phyloP scores from a whole-genome alignment of 2,329 filamentous ascomycete genomes.

The Paraconiothyrium sp. region DNA sequence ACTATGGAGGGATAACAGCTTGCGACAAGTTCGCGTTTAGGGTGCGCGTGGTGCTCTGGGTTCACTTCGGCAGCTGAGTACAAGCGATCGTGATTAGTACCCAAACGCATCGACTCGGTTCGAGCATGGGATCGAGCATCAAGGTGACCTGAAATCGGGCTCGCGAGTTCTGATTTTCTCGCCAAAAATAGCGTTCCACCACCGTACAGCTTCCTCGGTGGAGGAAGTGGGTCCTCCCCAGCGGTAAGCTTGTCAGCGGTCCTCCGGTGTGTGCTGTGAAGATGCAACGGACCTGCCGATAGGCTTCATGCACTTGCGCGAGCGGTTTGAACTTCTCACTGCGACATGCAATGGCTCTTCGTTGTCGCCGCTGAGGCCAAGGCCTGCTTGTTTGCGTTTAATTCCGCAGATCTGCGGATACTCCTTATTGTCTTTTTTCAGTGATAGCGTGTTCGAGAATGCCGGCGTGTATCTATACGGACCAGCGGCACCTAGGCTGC shows the following conservation, averaged over 20 bases:
- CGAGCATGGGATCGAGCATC: too few species aligned
- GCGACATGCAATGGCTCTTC: too few species aligned
- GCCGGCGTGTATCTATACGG: background rate
- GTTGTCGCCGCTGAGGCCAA: conserved; percentile 1
- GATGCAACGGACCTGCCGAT: background rate
- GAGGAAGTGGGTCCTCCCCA: conserved; percentile 4
- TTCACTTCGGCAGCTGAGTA: too few species aligned
- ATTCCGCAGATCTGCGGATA: conserved; percentile 1
- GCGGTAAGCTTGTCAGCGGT: conserved; percentile 5
- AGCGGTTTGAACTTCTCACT: too few species aligned
- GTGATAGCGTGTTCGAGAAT: conserved; percentile 2
- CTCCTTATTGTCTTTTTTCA: background rate
- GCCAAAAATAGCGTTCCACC: conserved; percentile 1
- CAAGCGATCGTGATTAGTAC: too few species aligned
- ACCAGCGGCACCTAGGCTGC: conserved; percentile 3
- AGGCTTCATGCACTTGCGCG: background rate
- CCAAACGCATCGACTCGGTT: too few species aligned
- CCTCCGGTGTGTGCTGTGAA: background rate
- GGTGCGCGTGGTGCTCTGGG: too few species aligned
- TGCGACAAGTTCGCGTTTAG: too few species aligned
- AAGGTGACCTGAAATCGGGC: too few species aligned
- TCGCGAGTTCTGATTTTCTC: background rate
- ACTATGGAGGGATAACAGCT: too few species aligned
- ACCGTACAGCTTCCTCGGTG: conserved; percentile 4
- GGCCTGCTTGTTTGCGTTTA: conserved; percentile 4